Base-by-base conservation (phyloP, 2,329 filamentous ascomycete genomes). In the Pseudocercospora fuligena region DNA sequence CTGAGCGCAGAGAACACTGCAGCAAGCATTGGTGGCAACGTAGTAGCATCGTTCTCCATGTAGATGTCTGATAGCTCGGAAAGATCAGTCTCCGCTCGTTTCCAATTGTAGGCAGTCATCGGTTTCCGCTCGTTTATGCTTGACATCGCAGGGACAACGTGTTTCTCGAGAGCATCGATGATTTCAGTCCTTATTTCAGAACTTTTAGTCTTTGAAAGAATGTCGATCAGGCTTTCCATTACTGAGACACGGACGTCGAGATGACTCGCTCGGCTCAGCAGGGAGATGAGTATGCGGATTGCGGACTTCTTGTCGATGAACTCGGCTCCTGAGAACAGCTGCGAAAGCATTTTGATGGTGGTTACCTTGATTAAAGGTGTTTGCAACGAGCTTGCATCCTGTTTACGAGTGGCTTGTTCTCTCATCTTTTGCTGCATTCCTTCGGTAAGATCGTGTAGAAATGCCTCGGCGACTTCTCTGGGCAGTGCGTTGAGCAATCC, bases 261-360 rank as follows among this genome's bases (percentile, higher is more conserved):
- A 61, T 83, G 81, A 5, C 73, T 73, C 3, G 72, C 69, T 12
- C 67, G 73, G 5, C 67, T 66, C 2, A 79, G 70, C 5, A 82
- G 66, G 4, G 66, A 69, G 1, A 70, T 59, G 5, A 83, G 70
- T 0, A 81, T 66, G 0, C 74, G 72, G 4, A 80, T 59, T 0
- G 78, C 67, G 16, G 71, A 69, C 0, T 72, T 62, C 16, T 76
- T 70, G 5, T 76, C 74, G 9, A 82, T 71, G 40, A 78, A 80
- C 0, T 75, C 67, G 0, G 78, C 71, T 9, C 73, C 68, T 5
- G 76, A 65, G 16, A 82, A 70, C 2, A 82, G 61, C 65, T 82
- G 76, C 1, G 80, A 79, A 0, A 83, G 73, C 49, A 79, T 73
- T 60, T 83, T 82, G 54, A 81, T 74, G 1, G 81, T 82, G 0